phyloP scores from a whole-genome alignment of 1,139 yeast genomes.

The Taphrina populina region DNA sequence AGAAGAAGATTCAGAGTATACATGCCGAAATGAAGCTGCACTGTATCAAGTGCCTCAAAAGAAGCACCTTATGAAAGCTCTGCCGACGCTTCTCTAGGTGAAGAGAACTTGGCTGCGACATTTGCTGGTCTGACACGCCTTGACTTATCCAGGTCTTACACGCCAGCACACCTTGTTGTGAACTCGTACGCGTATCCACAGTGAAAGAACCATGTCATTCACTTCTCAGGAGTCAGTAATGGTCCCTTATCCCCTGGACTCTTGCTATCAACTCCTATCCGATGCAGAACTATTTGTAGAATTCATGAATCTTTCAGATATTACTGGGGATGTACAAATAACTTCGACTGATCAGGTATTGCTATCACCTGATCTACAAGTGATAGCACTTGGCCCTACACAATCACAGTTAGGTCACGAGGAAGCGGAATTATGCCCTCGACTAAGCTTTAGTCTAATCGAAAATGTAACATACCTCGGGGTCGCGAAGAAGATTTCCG shows the following conservation, averaged over 20 bases:
- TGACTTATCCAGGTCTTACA: too few species aligned
- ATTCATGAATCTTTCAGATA: constrained; percentile 10
- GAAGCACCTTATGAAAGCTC: too few species aligned
- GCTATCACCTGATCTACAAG: background rate
- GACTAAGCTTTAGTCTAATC: constrained; percentile 8
- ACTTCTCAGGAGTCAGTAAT: background rate
- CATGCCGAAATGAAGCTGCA: too few species aligned
- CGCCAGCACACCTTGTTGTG: too few species aligned
- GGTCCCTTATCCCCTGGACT: background rate
- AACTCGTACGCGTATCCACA: background rate
- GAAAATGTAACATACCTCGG: constrained; percentile 26
- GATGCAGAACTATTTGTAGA: constrained; percentile 2
- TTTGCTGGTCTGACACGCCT: too few species aligned
- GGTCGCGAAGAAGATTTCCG: constrained; percentile 11
- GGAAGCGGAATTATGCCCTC: background rate
- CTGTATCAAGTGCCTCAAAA: too few species aligned
- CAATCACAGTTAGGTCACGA: background rate
- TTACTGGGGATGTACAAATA: background rate
- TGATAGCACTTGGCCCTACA: background rate
- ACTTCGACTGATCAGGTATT: background rate
- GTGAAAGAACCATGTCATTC: constrained; percentile 2
- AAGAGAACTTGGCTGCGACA: too few species aligned
- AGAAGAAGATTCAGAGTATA: too few species aligned
- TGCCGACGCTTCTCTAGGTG: too few species aligned
- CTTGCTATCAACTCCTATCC: background rate